Evolutionary conservation across 306 rosid genomes (phyloP).

Genomic region (Hippophae tibetana): DNA sequence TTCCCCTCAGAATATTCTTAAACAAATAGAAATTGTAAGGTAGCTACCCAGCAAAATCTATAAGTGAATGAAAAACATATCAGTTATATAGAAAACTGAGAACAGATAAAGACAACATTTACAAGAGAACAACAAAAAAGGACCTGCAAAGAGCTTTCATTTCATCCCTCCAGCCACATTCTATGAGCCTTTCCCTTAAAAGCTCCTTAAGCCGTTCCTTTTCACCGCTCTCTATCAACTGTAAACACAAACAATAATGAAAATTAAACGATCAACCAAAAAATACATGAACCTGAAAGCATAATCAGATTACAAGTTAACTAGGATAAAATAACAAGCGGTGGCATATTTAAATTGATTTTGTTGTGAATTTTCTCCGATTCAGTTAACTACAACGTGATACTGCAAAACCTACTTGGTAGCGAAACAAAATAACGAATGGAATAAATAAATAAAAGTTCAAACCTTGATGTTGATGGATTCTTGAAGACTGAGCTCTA

Average conservation of each 20-base stretch:
- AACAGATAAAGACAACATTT: background rate
- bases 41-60: background rate
- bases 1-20: too few species aligned
- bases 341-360: too few species aligned
- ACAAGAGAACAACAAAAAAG: background rate
- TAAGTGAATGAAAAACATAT: background rate
- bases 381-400: background rate
- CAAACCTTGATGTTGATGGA: constrained; percentile 51
- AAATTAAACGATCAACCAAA: background rate
- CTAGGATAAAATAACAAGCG: too few species aligned
- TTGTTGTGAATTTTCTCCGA: background rate
- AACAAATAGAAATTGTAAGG: too few species aligned
- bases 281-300: background rate
- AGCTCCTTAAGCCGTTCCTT: constrained; percentile 68
- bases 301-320: background rate
- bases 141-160: constrained; percentile 77
- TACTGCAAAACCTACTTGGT: background rate
- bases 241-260: background rate
- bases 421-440: background rate
- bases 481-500: constrained; percentile 53
- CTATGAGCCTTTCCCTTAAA: constrained; percentile 70
- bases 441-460: background rate
- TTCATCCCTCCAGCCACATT: constrained; percentile 81
- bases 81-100: background rate
- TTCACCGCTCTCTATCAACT: constrained; percentile 69